Evolutionary conservation across 805 yeast species (phyloP), one percentile per base, ranked within the genome.

Genomic region (Saccharomyces paradoxus): DNA sequence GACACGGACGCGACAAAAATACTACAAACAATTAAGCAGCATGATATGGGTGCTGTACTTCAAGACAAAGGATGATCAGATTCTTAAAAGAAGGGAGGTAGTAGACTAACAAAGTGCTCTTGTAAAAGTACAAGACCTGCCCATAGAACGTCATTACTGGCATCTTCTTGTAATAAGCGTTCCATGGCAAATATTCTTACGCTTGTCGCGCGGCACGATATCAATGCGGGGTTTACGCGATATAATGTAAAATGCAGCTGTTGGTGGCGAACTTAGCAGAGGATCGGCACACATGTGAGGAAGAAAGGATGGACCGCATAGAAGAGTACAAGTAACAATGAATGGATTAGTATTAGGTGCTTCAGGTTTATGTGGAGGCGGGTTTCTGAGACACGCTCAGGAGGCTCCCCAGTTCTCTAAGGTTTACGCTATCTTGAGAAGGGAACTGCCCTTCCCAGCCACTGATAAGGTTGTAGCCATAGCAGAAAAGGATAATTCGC

Each of bases 351-450:
- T 77, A 14, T 68, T 87, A 48, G 96, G 96, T 1, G 78, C 90
- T 29, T 89, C 96, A 1, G 96, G 96, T 2, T 71, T 88, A 22
- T 84, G 86, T 54, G 97, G 96, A 8, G 61, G 74, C 26, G 76
- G 73, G 26, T 77, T 87, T 56, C 65, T 87, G 53, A 77, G 74
- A 53, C 69, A 69, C 27, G 80, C 81, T 5, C 68, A 69, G 41
- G 57, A 63, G 9, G 68, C 79, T 2, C 55, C 71, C 1, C 61
- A 69, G 2, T 73, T 78, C 44, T 53, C 68, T 1, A 69, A 74
- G 22, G 65, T 85, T 5, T 70, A 70, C 41, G 76, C 89, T 3
- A 58, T 87, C 2, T 68, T 82, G 3, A 78, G 94, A 64, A 74
- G 81, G 52, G 73, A 64, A 29, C 77, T 77, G 32, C 71, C 50